phyloP scores from a whole-genome alignment of 2,329 filamentous ascomycete species.

The Leptographium procerum region DNA sequence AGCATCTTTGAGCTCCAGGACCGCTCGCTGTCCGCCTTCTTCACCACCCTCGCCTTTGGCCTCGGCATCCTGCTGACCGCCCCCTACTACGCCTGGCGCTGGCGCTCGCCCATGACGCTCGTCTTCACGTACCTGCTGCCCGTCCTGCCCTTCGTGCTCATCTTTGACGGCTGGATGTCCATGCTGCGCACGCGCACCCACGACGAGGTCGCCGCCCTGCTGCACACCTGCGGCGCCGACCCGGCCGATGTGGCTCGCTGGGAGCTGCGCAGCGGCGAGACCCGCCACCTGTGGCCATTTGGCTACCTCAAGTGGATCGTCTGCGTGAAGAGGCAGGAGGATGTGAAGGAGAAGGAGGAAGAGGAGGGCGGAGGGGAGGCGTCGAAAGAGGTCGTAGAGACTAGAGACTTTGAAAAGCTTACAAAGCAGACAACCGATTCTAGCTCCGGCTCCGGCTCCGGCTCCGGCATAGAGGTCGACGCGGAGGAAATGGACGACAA shows the following conservation, averaged over 20 bases:
- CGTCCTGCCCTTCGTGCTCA: conserved; percentile 53
- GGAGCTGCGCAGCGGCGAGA: conserved; percentile 36
- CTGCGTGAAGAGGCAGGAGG: conserved; percentile 24
- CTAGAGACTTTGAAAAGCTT: no score
- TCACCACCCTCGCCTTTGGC: conserved; percentile 41
- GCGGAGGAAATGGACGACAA: not conserved
- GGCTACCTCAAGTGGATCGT: conserved; percentile 42
- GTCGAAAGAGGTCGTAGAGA: not conserved
- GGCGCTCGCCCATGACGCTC: conserved; percentile 40
- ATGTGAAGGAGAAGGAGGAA: not conserved
- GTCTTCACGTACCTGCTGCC: conserved; percentile 58
- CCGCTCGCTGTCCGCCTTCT: conserved; percentile 41
- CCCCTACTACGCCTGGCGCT: conserved; percentile 41
- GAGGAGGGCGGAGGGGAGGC: not conserved
- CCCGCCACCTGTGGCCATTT: conserved; percentile 37
- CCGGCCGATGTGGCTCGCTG: conserved; percentile 25
- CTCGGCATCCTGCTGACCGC: conserved; percentile 38
- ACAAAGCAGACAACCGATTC: not conserved
- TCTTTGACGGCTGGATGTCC: conserved; percentile 59
- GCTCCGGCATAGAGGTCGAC: not conserved
- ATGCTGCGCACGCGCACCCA: conserved; percentile 55
- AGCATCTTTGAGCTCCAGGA: conserved; percentile 67
- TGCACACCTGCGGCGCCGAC: conserved; percentile 40
- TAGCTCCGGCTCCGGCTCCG: not conserved
- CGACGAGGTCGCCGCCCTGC: conserved; percentile 49